Conservation (phyloP, 176 grass and related monocot species). For the Elymus sibiricus region DNA sequence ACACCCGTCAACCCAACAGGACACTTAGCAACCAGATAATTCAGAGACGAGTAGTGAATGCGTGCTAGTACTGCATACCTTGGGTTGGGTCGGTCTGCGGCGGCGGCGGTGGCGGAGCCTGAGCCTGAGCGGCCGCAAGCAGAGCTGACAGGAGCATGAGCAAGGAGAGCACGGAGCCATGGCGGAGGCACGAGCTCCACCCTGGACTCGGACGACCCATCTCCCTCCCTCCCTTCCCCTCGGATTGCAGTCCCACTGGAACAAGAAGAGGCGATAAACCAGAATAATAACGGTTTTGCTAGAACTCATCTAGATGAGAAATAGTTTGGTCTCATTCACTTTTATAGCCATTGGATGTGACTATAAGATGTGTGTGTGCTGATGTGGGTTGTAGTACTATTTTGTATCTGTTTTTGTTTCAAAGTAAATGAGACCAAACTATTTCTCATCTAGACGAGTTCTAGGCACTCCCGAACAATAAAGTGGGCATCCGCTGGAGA, state of each 20-base stretch:
- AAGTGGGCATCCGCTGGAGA: background rate
- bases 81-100: slow-evolving; percentile 43
- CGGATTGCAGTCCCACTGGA: background rate
- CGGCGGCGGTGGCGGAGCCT: background rate
- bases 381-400: no score
- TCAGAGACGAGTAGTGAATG: background rate
- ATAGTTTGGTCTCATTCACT: no score
- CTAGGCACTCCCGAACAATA: no score
- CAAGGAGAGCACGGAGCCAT: slow-evolving; percentile 2
- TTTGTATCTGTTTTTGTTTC: no score
- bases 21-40: background rate
- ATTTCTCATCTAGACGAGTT: no score
- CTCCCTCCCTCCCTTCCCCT: background rate
- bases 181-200: background rate
- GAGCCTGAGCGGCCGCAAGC: slow-evolving; percentile 35
- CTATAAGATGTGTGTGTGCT: no score
- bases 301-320: no score
- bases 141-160: background rate
- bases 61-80: slow-evolving; percentile 20
- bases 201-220: background rate
- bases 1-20: background rate
- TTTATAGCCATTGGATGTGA: no score
- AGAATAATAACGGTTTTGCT: background rate
- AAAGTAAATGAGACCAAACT: no score
- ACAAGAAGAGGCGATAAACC: background rate